Evolutionary conservation across 2,329 filamentous ascomycete species (phyloP).

Genomic region (Aspergillus hortae): DNA sequence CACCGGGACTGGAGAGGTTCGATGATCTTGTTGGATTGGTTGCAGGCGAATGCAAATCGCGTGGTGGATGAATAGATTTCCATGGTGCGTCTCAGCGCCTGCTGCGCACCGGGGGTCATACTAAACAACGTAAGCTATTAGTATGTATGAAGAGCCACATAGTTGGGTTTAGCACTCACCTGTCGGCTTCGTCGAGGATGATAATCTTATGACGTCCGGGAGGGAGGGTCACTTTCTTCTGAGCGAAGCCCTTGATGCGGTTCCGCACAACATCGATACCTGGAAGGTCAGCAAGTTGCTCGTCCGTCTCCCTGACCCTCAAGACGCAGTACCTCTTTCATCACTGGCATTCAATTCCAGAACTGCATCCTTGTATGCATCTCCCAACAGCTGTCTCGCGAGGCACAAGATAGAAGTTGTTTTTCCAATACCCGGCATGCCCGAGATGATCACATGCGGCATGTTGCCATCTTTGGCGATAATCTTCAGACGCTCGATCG

Average conservation of each 20-base stretch:
- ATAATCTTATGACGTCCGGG: constrained; percentile 90
- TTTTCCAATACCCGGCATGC: constrained; percentile 98
- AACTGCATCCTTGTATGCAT: constrained; percentile 95
- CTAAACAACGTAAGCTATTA: constrained; percentile 33
- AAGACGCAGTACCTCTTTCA: constrained; percentile 63
- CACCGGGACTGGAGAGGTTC: constrained; percentile 97
- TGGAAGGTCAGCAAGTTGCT: constrained; percentile 24
- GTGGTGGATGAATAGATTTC: constrained; percentile 98
- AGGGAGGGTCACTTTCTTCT: constrained; percentile 96
- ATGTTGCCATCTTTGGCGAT: constrained; percentile 99
- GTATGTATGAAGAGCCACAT: neutral
- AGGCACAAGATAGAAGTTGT: constrained; percentile 93
- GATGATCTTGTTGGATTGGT: constrained; percentile 99
- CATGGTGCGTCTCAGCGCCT: constrained; percentile 93
- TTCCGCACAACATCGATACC: constrained; percentile 97
- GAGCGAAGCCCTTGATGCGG: constrained; percentile 95
- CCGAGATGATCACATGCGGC: constrained; percentile 99
- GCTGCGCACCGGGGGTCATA: constrained; percentile 96
- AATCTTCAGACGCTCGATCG: constrained; percentile 94
- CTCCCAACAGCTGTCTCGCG: constrained; percentile 83
- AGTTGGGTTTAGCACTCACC: constrained; percentile 34
- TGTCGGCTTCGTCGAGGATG: constrained; percentile 96
- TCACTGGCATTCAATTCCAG: constrained; percentile 95
- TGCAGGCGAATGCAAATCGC: constrained; percentile 95
- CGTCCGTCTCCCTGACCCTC: too few species aligned